Evolutionary conservation across 176 grass and related monocot genomes (phyloP).

Genomic region (Rhynchospora tenuis): DNA sequence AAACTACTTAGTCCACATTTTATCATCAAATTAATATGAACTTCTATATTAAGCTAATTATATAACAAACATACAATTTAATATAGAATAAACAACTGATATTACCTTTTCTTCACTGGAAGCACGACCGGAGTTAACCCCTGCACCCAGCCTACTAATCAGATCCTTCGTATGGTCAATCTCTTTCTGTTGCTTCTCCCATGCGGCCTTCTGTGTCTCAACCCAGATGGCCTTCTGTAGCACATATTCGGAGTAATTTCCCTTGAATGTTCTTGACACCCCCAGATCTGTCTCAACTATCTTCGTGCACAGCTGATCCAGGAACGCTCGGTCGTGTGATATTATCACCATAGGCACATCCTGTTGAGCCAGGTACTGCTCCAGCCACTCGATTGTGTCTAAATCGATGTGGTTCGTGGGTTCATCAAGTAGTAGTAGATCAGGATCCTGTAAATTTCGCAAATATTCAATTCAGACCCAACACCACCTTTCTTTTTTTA

Average conservation of each 20-base stretch:
- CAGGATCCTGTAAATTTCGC: conserved; percentile 77
- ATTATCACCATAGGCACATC: conserved; percentile 98
- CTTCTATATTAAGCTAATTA: neutral
- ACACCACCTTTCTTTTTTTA: neutral
- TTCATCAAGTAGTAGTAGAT: conserved; percentile 89
- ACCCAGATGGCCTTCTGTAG: conserved; percentile 65
- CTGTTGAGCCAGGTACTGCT: conserved; percentile 72
- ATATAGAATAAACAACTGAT: neutral
- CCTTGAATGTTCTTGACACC: conserved; percentile 79
- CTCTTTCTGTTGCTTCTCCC: conserved; percentile 99
- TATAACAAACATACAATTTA: neutral
- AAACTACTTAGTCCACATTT: neutral
- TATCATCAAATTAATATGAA: neutral
- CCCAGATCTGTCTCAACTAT: conserved; percentile 96
- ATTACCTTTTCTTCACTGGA: conserved; percentile 93
- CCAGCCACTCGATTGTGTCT: conserved; percentile 94
- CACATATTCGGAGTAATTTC: conserved; percentile 88
- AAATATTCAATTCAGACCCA: neutral
- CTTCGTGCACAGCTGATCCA: conserved; percentile 87
- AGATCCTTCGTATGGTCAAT: conserved; percentile 90
- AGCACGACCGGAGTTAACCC: conserved; percentile 85
- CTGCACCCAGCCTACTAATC: conserved; percentile 88
- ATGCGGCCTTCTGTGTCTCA: conserved; percentile 64
- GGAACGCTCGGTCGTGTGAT: conserved; percentile 94
- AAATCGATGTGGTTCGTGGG: conserved; percentile 96